These are phyloP conservation scores for Phytopythium ostracodes DNA, from an alignment of 352 stramenopile genomes.

Conservation along the genomic window DNA sequence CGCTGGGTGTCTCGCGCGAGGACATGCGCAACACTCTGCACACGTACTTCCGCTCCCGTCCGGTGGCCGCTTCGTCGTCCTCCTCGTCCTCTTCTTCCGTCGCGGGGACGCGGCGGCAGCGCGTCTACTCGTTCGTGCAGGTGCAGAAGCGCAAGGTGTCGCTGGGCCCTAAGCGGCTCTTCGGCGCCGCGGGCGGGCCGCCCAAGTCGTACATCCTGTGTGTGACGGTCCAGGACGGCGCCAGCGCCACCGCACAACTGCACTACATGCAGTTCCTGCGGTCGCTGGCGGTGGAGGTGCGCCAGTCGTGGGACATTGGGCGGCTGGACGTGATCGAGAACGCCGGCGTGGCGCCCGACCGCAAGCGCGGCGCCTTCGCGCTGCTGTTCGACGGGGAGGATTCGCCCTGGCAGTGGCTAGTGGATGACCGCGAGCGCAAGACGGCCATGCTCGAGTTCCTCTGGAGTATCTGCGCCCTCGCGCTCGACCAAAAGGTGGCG, in stretches of 20 bases:
- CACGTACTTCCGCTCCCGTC: constrained; percentile 53
- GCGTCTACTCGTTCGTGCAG: constrained; percentile 55
- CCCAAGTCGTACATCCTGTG: constrained; percentile 68
- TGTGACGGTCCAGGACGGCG: constrained; percentile 49
- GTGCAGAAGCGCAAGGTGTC: constrained; percentile 62
- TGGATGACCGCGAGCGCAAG: constrained; percentile 43
- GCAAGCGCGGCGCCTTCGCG: constrained; percentile 48
- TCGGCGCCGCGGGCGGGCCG: constrained; percentile 23
- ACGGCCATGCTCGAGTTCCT: constrained; percentile 72
- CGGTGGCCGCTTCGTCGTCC: neutral
- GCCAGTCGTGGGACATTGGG: constrained; percentile 53
- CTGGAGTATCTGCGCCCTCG: constrained; percentile 59
- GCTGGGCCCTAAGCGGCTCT: constrained; percentile 51
- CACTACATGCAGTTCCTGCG: constrained; percentile 67
- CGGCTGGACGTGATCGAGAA: constrained; percentile 57
- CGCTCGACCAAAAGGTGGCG: constrained; percentile 43
- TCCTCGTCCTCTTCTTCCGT: neutral
- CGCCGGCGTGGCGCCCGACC: constrained; percentile 43
- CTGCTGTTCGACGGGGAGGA: constrained; percentile 48
- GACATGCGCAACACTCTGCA: constrained; percentile 63
- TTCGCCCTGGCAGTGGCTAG: constrained; percentile 49
- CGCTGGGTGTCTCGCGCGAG: constrained; percentile 42
- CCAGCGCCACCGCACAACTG: constrained; percentile 21
- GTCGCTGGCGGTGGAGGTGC: constrained; percentile 61
- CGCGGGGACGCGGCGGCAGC: constrained; percentile 29